Conservation (phyloP, 176 grass and related monocot species). For the Alopecurus myosuroides region DNA sequence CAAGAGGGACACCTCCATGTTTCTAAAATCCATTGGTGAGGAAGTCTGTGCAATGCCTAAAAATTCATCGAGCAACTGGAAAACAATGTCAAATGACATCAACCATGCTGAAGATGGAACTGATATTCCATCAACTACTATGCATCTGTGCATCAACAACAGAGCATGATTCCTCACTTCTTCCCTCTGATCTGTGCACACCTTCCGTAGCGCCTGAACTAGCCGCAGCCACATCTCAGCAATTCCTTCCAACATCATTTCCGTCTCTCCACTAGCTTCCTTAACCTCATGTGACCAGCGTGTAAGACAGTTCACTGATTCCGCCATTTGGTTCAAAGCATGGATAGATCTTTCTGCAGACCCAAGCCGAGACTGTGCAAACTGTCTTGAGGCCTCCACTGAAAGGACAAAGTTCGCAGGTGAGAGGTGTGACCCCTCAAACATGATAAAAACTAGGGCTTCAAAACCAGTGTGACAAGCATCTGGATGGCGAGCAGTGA, state of each 20-base stretch:
- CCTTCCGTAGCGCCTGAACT: not conserved
- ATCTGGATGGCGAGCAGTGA: conserved; percentile 93
- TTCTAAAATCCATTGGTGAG: not conserved
- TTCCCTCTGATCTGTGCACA: not conserved
- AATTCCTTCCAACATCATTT: not conserved
- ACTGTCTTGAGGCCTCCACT: not conserved
- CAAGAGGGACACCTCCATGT: not conserved
- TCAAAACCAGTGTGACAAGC: conserved; percentile 88
- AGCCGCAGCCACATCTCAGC: not conserved
- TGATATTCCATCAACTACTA: not conserved
- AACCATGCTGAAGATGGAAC: not conserved
- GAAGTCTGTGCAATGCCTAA: not conserved
- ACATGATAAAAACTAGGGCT: conserved; percentile 89
- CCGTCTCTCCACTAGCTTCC: not conserved
- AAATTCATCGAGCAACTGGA: not conserved
- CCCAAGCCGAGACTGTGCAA: not conserved
- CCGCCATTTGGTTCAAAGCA: not conserved
- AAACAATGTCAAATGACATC: not conserved
- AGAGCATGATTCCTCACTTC: not conserved
- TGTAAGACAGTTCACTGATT: not conserved
- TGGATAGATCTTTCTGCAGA: conserved; percentile 1
- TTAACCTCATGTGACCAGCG: not conserved
- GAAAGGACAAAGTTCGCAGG: not conserved
- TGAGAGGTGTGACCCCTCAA: conserved; percentile 52
- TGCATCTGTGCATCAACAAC: not conserved